Conservation (phyloP, 768 basidiomycete genomes). For the Dictyophora rubrovolvata region DNA sequence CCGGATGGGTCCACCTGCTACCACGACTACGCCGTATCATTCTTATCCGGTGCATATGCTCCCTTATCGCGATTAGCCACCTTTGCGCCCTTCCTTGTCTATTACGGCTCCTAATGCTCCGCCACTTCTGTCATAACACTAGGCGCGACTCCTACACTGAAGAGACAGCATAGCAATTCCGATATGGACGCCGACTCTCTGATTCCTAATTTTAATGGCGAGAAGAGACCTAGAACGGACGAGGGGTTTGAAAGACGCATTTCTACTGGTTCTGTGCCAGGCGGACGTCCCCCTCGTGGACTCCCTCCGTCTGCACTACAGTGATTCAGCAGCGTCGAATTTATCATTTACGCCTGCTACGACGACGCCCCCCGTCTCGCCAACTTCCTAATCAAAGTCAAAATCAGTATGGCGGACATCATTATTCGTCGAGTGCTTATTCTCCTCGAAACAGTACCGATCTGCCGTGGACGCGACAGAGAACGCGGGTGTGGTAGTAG, state of each 20-base stretch:
- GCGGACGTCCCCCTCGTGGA: background rate
- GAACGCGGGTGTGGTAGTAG: background rate
- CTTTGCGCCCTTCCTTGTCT: constrained; percentile 19
- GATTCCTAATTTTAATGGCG: background rate
- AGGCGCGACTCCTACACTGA: constrained; percentile 31
- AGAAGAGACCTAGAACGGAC: constrained; percentile 60
- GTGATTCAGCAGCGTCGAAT: background rate
- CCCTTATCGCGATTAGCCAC: background rate
- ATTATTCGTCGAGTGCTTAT: background rate
- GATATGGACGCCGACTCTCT: background rate
- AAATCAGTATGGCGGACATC: background rate
- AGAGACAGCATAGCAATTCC: constrained; percentile 56
- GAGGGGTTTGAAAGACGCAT: background rate
- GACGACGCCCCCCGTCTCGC: background rate
- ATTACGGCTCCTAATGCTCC: constrained; percentile 5
- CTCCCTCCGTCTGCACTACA: no score
- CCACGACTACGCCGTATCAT: background rate
- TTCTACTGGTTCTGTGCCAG: background rate
- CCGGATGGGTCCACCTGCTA: background rate
- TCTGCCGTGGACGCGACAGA: background rate
- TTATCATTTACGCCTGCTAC: background rate
- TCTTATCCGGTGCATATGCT: background rate
- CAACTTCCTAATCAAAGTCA: background rate
- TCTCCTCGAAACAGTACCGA: background rate
- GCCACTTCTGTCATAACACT: constrained; percentile 20